Conservation (phyloP, 805 yeast genomes). For the Candida ovalis region DNA sequence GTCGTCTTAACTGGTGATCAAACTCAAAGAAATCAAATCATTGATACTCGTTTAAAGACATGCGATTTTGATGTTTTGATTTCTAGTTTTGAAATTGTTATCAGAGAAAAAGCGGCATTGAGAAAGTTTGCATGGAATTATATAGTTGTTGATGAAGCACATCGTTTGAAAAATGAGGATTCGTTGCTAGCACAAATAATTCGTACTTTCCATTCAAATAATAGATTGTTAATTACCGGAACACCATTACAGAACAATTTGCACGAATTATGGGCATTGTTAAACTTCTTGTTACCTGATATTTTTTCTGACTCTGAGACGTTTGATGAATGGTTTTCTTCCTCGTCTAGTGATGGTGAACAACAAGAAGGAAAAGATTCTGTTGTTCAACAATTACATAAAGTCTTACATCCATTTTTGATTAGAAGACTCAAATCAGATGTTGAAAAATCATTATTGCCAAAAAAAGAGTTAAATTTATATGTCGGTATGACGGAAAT, state of each 20-base stretch:
- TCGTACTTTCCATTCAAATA: slow-evolving; percentile 81
- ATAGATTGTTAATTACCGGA: slow-evolving; percentile 86
- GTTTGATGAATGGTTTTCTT: slow-evolving; percentile 96
- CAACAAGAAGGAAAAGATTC: slow-evolving; percentile 73
- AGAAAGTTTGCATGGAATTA: slow-evolving; percentile 91
- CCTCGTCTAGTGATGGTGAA: slow-evolving; percentile 50
- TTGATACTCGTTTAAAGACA: slow-evolving; percentile 54
- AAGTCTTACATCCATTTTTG: slow-evolving; percentile 82
- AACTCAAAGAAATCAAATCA: slow-evolving; percentile 63
- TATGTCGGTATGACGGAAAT: slow-evolving; percentile 94
- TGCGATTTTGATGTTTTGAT: slow-evolving; percentile 87
- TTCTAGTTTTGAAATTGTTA: slow-evolving; percentile 90
- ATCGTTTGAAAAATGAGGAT: slow-evolving; percentile 92
- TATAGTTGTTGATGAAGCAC: slow-evolving; percentile 93
- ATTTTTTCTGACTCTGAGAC: slow-evolving; percentile 88
- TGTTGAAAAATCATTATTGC: slow-evolving; percentile 85
- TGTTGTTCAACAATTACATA: slow-evolving; percentile 84
- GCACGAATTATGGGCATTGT: slow-evolving; percentile 94
- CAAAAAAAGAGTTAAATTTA: slow-evolving; percentile 84
- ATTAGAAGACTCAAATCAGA: slow-evolving; percentile 88
- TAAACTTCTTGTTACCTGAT: slow-evolving; percentile 89
- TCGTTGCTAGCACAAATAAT: slow-evolving; percentile 89
- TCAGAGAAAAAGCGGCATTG: slow-evolving; percentile 77
- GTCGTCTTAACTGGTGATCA: slow-evolving; percentile 86
- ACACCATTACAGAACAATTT: slow-evolving; percentile 93